Percentiles rank a stretch among this genome's conserved stretches.
These are phyloP conservation scores for Ambrosiella xylebori DNA, from an alignment of 2,329 filamentous ascomycete genomes.

Conservation along the genomic window DNA sequence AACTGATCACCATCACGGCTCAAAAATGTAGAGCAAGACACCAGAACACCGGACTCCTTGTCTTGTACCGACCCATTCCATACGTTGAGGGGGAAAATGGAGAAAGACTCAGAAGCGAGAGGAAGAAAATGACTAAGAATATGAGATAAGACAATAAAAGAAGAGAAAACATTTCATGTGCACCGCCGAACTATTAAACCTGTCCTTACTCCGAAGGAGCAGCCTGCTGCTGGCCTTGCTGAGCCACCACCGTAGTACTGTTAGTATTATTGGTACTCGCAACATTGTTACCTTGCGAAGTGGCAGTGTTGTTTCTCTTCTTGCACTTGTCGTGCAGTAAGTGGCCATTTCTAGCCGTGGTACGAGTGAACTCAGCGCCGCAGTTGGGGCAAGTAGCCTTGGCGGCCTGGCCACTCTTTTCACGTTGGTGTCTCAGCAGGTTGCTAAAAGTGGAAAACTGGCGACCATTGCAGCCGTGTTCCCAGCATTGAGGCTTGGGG, in stretches of 20 bases:
- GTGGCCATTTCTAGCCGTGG: slow-evolving; percentile 76
- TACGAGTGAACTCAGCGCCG: slow-evolving; percentile 83
- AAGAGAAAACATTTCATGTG: no score
- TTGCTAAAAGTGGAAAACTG: slow-evolving; percentile 97
- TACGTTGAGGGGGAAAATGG: no score
- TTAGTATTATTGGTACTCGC: not conserved
- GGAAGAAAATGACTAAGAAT: no score
- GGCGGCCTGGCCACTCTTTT: slow-evolving; percentile 79
- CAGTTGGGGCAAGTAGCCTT: slow-evolving; percentile 86
- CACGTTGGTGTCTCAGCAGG: slow-evolving; percentile 74
- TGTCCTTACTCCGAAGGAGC: no score
- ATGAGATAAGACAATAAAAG: no score
- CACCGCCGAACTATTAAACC: no score
- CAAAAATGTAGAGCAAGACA: no score
- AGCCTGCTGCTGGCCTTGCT: no score
- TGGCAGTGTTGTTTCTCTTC: slow-evolving; percentile 23
- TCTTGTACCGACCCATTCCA: no score
- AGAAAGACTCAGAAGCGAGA: no score
- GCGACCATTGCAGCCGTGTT: slow-evolving; percentile 88
- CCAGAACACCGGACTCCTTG: no score
- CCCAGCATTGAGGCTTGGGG: slow-evolving; percentile 93
- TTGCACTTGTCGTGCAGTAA: slow-evolving; percentile 82
- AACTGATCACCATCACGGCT: no score
- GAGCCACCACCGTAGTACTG: not conserved
- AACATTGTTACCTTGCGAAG: not conserved